These are phyloP conservation scores for Carex myosuroides DNA, from an alignment of 176 grass and related monocot genomes.

Conservation along the genomic window DNA sequence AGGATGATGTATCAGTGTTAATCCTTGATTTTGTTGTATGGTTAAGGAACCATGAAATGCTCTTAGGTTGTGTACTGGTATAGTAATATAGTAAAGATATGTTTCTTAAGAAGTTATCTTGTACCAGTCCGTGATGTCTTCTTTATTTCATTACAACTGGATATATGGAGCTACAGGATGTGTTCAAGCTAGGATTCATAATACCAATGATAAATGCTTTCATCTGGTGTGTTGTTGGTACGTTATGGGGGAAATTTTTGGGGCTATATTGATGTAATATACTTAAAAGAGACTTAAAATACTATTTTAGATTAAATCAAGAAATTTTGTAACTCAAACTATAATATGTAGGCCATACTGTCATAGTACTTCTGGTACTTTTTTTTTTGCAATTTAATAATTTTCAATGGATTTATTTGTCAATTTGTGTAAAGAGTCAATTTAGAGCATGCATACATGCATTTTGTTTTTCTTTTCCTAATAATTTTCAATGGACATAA, in stretches of 20 bases:
- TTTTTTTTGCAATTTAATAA: not conserved
- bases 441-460: not conserved
- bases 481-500: not conserved
- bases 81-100: not conserved
- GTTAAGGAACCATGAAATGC: not conserved
- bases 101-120: not conserved
- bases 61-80: not conserved
- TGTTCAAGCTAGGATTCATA: constrained; percentile 73
- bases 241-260: constrained; percentile 80
- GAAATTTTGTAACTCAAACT: not conserved
- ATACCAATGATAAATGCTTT: constrained; percentile 50
- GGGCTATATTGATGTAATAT: constrained; percentile 54
- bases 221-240: constrained; percentile 69
- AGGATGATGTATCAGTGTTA: not conserved
- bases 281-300: not conserved
- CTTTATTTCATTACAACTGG: constrained; percentile 39
- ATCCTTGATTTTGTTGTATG: not conserved
- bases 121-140: not conserved
- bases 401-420: not conserved
- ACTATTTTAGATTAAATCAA: not conserved
- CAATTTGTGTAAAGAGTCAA: not conserved
- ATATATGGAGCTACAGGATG: constrained; percentile 60
- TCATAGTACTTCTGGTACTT: no score
- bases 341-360: not conserved
- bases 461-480: not conserved